A percentile compares a stretch with the other conserved stretches of the same genome.
These are phyloP conservation scores for Cordyceps fumosorosea DNA, from an alignment of 2,329 filamentous ascomycete species.

Conservation along the genomic window DNA sequence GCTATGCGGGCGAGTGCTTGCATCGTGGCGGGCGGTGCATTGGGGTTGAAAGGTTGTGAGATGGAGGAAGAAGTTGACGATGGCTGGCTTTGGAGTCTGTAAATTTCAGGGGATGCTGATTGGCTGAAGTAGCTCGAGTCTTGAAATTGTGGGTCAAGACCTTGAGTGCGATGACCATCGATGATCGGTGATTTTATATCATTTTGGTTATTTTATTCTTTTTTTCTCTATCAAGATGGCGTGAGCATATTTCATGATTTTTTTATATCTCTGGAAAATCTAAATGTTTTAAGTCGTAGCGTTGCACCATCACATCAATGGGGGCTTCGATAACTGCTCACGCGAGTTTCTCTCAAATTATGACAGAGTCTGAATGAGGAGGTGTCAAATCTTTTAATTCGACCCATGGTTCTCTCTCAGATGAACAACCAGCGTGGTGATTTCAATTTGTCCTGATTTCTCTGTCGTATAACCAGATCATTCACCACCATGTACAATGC, in stretches of 20 bases:
- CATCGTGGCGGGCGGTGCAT: slow-evolving; percentile 2
- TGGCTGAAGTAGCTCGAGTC: neutral
- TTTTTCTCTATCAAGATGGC: no score
- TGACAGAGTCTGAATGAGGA: no score
- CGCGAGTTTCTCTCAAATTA: no score
- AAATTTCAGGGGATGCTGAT: slow-evolving; percentile 5
- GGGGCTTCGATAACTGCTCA: no score
- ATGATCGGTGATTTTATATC: neutral
- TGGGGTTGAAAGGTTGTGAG: neutral
- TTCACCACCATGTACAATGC: neutral
- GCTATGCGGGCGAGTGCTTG: slow-evolving; percentile 8
- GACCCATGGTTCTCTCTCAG: no score
- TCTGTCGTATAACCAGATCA: neutral
- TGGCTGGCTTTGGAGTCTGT: neutral
- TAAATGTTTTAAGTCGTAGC: no score
- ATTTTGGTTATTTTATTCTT: neutral
- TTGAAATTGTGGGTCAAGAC: neutral
- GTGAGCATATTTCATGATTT: neutral
- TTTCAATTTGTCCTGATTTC: no score
- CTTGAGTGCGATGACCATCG: neutral
- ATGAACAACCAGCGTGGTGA: no score
- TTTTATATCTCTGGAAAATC: no score
- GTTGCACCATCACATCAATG: no score
- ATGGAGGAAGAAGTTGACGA: neutral
- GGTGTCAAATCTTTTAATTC: no score